Evolutionary conservation across 2,329 filamentous ascomycete genomes (phyloP).

Genomic region (Ophiostoma fasciatum): DNA sequence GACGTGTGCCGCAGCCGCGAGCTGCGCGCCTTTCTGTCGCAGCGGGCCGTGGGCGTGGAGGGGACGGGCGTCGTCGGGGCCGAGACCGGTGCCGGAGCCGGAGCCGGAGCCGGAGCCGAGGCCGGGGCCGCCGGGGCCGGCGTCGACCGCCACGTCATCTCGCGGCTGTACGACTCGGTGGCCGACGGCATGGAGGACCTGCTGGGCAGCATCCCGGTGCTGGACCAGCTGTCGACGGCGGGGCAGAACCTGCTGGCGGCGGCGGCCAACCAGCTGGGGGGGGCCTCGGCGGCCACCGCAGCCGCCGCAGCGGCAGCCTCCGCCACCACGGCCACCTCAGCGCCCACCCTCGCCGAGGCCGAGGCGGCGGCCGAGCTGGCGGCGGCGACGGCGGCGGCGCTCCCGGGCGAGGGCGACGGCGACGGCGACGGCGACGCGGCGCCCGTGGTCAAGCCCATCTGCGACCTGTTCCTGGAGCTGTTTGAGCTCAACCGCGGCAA

Average conservation of each 20-base stretch:
- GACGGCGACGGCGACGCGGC: conserved; percentile 44
- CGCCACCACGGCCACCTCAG: neutral
- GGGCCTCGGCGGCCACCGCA: neutral
- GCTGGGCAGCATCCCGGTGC: conserved; percentile 82
- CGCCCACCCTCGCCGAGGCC: conserved; percentile 14
- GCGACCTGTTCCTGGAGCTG: conserved; percentile 88
- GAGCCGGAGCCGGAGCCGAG: conserved; percentile 17
- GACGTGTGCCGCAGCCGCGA: conserved; percentile 92
- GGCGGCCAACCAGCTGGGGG: conserved; percentile 45
- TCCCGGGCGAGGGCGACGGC: conserved; percentile 89
- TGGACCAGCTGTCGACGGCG: conserved; percentile 85
- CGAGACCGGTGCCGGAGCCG: conserved; percentile 35
- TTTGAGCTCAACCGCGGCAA: conserved; percentile 92
- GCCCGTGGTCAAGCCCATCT: conserved; percentile 96
- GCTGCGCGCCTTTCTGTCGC: conserved; percentile 80
- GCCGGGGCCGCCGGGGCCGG: conserved; percentile 40
- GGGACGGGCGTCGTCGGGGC: conserved; percentile 21
- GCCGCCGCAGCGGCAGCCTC: neutral
- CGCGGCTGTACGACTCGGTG: conserved; percentile 88
- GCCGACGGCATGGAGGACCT: conserved; percentile 98
- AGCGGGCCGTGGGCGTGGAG: conserved; percentile 48
- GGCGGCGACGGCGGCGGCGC: conserved; percentile 51
- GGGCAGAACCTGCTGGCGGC: conserved; percentile 82
- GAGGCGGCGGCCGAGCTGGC: conserved; percentile 91
- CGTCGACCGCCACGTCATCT: conserved; percentile 73